Conservation (phyloP, 2,329 filamentous ascomycete species). For the Mariannaea sp. region DNA sequence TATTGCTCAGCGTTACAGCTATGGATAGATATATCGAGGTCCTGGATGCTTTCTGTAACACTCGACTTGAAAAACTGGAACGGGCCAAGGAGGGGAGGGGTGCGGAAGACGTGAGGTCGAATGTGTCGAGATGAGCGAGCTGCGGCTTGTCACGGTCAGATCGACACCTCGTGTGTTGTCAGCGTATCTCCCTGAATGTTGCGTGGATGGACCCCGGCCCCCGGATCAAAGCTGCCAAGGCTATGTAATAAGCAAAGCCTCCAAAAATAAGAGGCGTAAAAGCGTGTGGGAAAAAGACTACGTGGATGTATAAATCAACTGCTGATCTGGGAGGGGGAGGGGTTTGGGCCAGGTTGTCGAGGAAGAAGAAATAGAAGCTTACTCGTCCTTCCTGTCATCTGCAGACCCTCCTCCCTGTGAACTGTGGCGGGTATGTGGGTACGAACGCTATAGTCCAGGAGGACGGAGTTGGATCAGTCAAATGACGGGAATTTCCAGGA, state of each 20-base stretch:
- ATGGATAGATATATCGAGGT: slow-evolving; percentile 2
- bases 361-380: not conserved
- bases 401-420: slow-evolving; percentile 4
- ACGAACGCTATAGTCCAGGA: too few species aligned
- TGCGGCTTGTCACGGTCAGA: slow-evolving; percentile 32
- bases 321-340: not conserved
- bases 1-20: slow-evolving; percentile 15
- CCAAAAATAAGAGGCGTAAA: not conserved
- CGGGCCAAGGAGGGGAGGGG: slow-evolving; percentile 24
- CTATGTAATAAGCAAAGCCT: too few species aligned
- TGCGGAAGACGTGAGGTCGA: slow-evolving; percentile 31
- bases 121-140: slow-evolving; percentile 29
- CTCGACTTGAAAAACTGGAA: slow-evolving; percentile 17
- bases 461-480: too few species aligned
- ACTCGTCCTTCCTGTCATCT: slow-evolving; percentile 10
- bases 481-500: too few species aligned
- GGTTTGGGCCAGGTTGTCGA: not conserved
- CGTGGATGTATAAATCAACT: not conserved
- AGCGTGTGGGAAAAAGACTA: not conserved
- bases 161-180: slow-evolving; percentile 13
- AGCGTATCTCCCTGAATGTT: too few species aligned
- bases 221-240: slow-evolving; percentile 8
- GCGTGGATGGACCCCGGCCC: slow-evolving; percentile 30
- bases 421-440: slow-evolving; percentile 9
- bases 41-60: slow-evolving; percentile 5